phyloP scores from a whole-genome alignment of 1,284 basidiomycete species.

The Inonotus hispidus region DNA sequence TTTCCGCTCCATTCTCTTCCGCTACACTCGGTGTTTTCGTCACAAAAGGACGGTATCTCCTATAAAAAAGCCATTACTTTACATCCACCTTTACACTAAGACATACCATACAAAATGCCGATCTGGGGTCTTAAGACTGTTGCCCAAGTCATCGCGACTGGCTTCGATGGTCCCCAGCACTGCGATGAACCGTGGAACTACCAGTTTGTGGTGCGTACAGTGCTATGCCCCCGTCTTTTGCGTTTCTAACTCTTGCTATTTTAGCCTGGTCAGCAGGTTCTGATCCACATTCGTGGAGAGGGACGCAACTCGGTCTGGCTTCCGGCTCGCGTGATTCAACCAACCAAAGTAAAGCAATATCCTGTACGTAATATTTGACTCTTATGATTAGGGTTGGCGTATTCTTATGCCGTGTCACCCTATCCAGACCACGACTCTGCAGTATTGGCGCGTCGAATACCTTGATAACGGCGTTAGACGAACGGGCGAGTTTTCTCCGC shows the following conservation, averaged over 20 bases:
- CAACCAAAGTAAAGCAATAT: slow-evolving; percentile 12
- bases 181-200: slow-evolving; percentile 19
- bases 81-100: neutral
- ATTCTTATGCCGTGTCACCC: neutral
- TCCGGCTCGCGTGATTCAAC: slow-evolving; percentile 16
- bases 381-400: neutral
- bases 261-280: slow-evolving; percentile 17
- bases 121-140: slow-evolving; percentile 20
- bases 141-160: slow-evolving; percentile 19
- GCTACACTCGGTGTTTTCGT: neutral
- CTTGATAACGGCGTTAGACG: slow-evolving; percentile 10
- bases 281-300: slow-evolving; percentile 18
- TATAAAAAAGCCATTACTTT: neutral
- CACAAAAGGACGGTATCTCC: neutral
- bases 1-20: slow-evolving; percentile 1
- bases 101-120: slow-evolving; percentile 15
- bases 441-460: slow-evolving; percentile 17
- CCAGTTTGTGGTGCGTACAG: slow-evolving; percentile 13
- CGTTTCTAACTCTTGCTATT: neutral
- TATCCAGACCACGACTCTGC: slow-evolving; percentile 10
- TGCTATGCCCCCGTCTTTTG: neutral
- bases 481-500: slow-evolving; percentile 15
- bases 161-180: slow-evolving; percentile 19
- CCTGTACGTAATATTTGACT: slow-evolving; percentile 6
- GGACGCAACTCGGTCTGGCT: slow-evolving; percentile 16